These are phyloP conservation scores for Penicillium sp. DNA, from an alignment of 2,329 filamentous ascomycete species.

Conservation along the genomic window DNA sequence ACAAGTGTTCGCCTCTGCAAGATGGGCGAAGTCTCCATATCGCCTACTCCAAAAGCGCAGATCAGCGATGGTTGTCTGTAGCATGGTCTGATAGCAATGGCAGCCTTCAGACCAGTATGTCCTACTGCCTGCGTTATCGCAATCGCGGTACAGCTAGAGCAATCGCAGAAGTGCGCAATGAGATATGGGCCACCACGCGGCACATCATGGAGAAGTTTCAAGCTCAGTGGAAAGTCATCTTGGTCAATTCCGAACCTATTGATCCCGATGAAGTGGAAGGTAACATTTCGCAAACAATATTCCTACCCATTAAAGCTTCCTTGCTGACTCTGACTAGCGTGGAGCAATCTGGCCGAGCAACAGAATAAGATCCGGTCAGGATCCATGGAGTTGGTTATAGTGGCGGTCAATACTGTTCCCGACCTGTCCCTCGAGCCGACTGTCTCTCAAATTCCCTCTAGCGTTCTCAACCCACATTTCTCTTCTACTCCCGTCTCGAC, in stretches of 20 bases:
- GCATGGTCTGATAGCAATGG: slow-evolving; percentile 61
- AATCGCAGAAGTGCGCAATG: slow-evolving; percentile 53
- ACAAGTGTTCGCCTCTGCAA: slow-evolving; percentile 56
- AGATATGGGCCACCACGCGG: slow-evolving; percentile 59
- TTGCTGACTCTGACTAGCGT: slow-evolving; percentile 33
- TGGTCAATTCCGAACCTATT: slow-evolving; percentile 54
- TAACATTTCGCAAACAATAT: slow-evolving; percentile 24
- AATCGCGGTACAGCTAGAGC: slow-evolving; percentile 29
- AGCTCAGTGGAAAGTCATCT: slow-evolving; percentile 56
- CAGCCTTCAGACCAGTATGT: slow-evolving; percentile 52
- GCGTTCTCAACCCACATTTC: slow-evolving; percentile 32
- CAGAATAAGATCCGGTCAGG: slow-evolving; percentile 37
- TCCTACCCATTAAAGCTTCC: not conserved
- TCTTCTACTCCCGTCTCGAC: slow-evolving; percentile 42
- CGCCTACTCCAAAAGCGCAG: slow-evolving; percentile 56
- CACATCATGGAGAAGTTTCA: slow-evolving; percentile 54
- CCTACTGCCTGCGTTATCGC: slow-evolving; percentile 53
- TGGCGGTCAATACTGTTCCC: slow-evolving; percentile 36
- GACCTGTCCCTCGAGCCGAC: slow-evolving; percentile 38
- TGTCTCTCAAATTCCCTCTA: slow-evolving; percentile 32
- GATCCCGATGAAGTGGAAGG: slow-evolving; percentile 53
- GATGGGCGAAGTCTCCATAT: slow-evolving; percentile 60
- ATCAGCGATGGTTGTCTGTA: slow-evolving; percentile 58
- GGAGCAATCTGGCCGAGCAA: slow-evolving; percentile 38
- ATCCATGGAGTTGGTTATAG: slow-evolving; percentile 38